Base-by-base conservation (phyloP, 352 stramenopile genomes). In the Pythium myriotylum region DNA sequence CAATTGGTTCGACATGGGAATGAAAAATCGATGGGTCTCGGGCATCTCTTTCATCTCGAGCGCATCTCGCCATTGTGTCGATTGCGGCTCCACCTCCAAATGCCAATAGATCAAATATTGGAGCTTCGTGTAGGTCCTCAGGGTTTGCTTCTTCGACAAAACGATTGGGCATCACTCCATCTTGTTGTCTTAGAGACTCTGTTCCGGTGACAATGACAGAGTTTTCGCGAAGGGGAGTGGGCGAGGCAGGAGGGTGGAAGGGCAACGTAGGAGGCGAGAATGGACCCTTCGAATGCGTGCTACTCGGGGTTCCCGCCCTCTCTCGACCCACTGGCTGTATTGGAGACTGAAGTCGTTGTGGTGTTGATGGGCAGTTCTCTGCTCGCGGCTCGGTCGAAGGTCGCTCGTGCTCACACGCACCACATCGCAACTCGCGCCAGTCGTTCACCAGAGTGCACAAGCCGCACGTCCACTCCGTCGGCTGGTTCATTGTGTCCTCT, bases 361-460 rank as follows among this genome's bases (percentile, higher is more conserved):
- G 13, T 20, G 37, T 20, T 17, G 17, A 20, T 16, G 37, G n/a
- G 4, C 4, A 4, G 5, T 4, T 6, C 37, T 43, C 13, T n/a
- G 37, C 37, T 20, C n/a, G 37, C 37, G 37, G 4, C 4, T 20
- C 37, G 37, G 4, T 43, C 14, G 37, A 20, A 12, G 50, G 59
- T 32, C 50, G 50, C 29, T 67, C 52, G 17, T 61, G 59, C 33
- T 56, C 47, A 22, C 59, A 67, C 35, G 59, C 59, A 14, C 13
- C 45, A 17, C 50, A 67, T 10, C 35, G 50, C 42, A 22, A 16
- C 7, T 52, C 50, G 3, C n/a, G 27, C 59, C 50, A 67, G 12
- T 67, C 59, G 37, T 68, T 62, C 29, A 58, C 60, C 24, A 58
- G 20, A 17, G 60, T 57, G 37, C 60, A 62, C 27, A 61, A 39